Percentiles rank a stretch among this genome's conserved stretches.
These are phyloP conservation scores for Cordia subcordata DNA, from an alignment of 257 asterid genomes.

Conservation along the genomic window DNA sequence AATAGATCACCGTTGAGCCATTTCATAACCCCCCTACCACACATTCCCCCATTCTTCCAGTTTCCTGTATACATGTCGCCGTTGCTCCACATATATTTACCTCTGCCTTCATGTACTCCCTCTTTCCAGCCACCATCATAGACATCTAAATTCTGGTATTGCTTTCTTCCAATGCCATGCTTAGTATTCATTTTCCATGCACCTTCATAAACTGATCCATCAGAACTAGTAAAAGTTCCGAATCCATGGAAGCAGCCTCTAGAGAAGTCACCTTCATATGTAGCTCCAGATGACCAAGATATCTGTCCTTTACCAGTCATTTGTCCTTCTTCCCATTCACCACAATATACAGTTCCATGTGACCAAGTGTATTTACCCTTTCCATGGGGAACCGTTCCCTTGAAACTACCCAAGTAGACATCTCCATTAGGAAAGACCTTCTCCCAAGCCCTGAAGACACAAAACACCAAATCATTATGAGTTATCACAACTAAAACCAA, in stretches of 20 bases:
- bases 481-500: no score
- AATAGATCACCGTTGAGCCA: constrained; percentile 79
- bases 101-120: constrained; percentile 88
- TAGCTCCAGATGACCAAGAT: constrained; percentile 68
- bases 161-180: constrained; percentile 86
- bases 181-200: constrained; percentile 83
- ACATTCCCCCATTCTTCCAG: constrained; percentile 77
- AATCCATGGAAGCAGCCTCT: constrained; percentile 82
- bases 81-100: constrained; percentile 77
- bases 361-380: constrained; percentile 83
- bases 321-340: constrained; percentile 91
- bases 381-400: constrained; percentile 61
- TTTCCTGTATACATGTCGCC: constrained; percentile 75
- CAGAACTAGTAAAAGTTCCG: constrained; percentile 64
- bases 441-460: constrained; percentile 41
- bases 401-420: constrained; percentile 53
- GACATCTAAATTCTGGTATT: constrained; percentile 68
- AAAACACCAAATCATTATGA: no score
- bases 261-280: constrained; percentile 85
- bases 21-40: constrained; percentile 89
- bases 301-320: constrained; percentile 91
- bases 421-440: constrained; percentile 74
- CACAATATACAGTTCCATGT: constrained; percentile 81
- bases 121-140: constrained; percentile 97
- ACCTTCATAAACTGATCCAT: constrained; percentile 80